A percentile compares a stretch with the other conserved stretches of the same genome.
Evolutionary conservation across 805 yeast species (phyloP).

Genomic region (Candida jianshihensis): DNA sequence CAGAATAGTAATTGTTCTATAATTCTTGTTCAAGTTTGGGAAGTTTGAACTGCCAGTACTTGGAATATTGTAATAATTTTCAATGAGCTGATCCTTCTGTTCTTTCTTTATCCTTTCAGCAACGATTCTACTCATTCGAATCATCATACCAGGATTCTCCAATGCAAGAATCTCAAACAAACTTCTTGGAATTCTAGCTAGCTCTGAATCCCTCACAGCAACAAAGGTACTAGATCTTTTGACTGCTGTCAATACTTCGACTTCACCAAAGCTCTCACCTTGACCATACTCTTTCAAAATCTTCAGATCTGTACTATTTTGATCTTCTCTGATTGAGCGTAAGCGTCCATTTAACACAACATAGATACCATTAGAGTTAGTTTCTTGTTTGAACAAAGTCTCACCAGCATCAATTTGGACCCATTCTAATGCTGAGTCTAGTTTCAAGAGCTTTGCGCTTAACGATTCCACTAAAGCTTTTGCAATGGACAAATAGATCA

Average conservation of each 20-base stretch:
- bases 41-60: conserved; percentile 18
- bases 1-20: conserved; percentile 76
- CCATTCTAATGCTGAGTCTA: conserved; percentile 95
- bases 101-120: conserved; percentile 46
- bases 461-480: conserved; percentile 60
- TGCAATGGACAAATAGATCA: conserved; percentile 73
- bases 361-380: conserved; percentile 84
- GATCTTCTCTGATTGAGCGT: conserved; percentile 39
- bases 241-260: conserved; percentile 83
- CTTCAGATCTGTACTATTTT: conserved; percentile 19
- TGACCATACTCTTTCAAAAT: conserved; percentile 79
- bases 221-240: conserved; percentile 62
- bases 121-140: conserved; percentile 80
- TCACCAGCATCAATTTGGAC: conserved; percentile 85
- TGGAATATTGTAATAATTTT: conserved; percentile 22
- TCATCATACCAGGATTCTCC: conserved; percentile 84
- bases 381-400: conserved; percentile 72
- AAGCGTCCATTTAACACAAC: conserved; percentile 85
- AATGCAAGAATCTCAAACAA: conserved; percentile 79
- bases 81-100: conserved; percentile 5
- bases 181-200: conserved; percentile 87
- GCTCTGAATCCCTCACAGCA: conserved; percentile 89
- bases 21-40: conserved; percentile 35
- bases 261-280: conserved; percentile 92
- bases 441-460: conserved; percentile 57